Percentiles rank a stretch among this genome's conserved stretches.
These are phyloP conservation scores for Digitaria exilis DNA, from an alignment of 202 grass and related monocot species.

Conservation along the genomic window DNA sequence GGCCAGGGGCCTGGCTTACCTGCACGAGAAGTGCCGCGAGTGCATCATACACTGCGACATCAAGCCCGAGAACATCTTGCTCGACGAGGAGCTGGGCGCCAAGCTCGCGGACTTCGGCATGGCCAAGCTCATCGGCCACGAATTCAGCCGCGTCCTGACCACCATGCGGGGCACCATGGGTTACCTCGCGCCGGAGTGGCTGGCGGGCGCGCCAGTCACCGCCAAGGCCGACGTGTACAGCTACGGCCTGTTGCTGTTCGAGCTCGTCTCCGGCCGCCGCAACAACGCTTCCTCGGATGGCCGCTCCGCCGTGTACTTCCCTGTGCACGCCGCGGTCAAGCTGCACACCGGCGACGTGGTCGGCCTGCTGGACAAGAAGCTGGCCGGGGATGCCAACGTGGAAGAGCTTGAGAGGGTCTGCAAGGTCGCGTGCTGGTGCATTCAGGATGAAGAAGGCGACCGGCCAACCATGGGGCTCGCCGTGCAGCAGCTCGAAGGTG, in stretches of 20 bases:
- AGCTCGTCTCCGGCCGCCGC: slow-evolving; percentile 62
- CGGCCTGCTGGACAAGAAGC: slow-evolving; percentile 63
- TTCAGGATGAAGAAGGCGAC: slow-evolving; percentile 62
- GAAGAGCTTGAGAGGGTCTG: slow-evolving; percentile 57
- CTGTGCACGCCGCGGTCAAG: slow-evolving; percentile 53
- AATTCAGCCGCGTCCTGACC: slow-evolving; percentile 76
- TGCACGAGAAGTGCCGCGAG: slow-evolving; percentile 80
- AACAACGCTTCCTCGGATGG: slow-evolving; percentile 37
- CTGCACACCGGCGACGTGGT: slow-evolving; percentile 46
- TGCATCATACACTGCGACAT: slow-evolving; percentile 90
- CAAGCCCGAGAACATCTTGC: slow-evolving; percentile 83
- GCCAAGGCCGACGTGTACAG: slow-evolving; percentile 84
- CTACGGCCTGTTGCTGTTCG: slow-evolving; percentile 66
- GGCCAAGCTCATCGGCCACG: slow-evolving; percentile 74
- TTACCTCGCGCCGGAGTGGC: slow-evolving; percentile 88
- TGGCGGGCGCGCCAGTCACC: slow-evolving; percentile 53
- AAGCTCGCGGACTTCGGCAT: slow-evolving; percentile 88
- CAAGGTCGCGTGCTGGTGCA: slow-evolving; percentile 72
- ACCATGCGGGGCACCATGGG: slow-evolving; percentile 78
- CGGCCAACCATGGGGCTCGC: slow-evolving; percentile 61
- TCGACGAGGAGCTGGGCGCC: slow-evolving; percentile 49
- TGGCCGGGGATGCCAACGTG: slow-evolving; percentile 44
- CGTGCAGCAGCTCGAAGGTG: slow-evolving; percentile 62
- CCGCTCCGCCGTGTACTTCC: slow-evolving; percentile 50
- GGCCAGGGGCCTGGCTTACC: slow-evolving; percentile 64